Evolutionary conservation across 306 rosid genomes (phyloP).

Genomic region (Corylus avellana): DNA sequence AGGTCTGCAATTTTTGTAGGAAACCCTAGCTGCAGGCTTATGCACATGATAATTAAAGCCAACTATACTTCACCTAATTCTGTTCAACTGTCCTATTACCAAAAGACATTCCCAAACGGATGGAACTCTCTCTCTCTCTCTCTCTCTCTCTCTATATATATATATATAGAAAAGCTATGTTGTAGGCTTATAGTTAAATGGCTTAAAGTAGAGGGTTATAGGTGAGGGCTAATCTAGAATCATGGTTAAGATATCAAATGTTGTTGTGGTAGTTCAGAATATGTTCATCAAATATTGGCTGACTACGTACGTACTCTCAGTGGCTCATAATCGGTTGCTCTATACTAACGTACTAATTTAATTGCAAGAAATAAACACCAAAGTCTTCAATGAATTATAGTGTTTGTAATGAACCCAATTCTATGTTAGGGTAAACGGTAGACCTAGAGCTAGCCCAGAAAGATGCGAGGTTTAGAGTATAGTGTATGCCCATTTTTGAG

Average conservation of each 20-base stretch:
- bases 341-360: too few relatives aligned
- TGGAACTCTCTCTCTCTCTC: slow-evolving; percentile 1
- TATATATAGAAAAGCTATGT: not conserved
- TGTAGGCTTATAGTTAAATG: not conserved
- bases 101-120: slow-evolving; percentile 27
- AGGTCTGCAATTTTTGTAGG: not conserved
- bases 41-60: slow-evolving; percentile 9
- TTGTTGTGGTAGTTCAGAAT: slow-evolving; percentile 27
- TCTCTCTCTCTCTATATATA: not conserved
- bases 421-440: too few relatives aligned
- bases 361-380: too few relatives aligned
- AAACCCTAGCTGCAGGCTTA: too few relatives aligned
- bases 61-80: slow-evolving; percentile 48
- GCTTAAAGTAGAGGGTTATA: not conserved
- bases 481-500: too few relatives aligned
- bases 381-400: too few relatives aligned
- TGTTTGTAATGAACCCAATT: too few relatives aligned
- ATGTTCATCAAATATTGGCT: slow-evolving; percentile 11
- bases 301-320: too few relatives aligned
- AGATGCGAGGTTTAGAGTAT: too few relatives aligned
- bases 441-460: too few relatives aligned
- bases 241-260: not conserved
- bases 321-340: not conserved
- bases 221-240: not conserved
- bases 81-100: slow-evolving; percentile 42